phyloP scores from a whole-genome alignment of 2,329 filamentous ascomycete species.

The Phyllosticta citriasiana region DNA sequence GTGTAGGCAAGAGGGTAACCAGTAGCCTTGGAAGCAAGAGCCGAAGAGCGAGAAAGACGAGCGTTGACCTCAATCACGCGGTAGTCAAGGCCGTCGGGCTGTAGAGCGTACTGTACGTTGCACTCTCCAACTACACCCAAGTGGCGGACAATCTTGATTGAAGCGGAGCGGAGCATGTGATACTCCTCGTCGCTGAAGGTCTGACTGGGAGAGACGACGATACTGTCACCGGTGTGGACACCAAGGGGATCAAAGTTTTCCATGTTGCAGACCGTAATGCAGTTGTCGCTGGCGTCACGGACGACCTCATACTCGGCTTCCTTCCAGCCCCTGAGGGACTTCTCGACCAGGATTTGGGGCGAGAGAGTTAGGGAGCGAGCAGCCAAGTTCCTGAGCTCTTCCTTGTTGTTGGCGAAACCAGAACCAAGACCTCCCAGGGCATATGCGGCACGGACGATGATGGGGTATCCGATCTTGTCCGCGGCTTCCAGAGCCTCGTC shows the following conservation, averaged over 20 bases:
- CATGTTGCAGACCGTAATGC: constrained; percentile 98
- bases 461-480: constrained; percentile 81
- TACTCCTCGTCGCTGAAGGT: constrained; percentile 98
- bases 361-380: constrained; percentile 87
- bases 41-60: constrained; percentile 93
- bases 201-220: constrained; percentile 94
- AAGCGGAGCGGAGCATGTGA: constrained; percentile 95
- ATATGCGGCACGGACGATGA: constrained; percentile 95
- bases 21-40: constrained; percentile 93
- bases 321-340: constrained; percentile 98
- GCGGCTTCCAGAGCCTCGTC: constrained; percentile 89
- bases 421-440: constrained; percentile 92
- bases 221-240: constrained; percentile 97
- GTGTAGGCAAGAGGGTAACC: constrained; percentile 96
- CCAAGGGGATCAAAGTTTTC: constrained; percentile 97
- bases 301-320: constrained; percentile 98
- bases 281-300: constrained; percentile 94
- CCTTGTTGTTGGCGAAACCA: constrained; percentile 86
- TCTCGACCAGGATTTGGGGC: constrained; percentile 95
- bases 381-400: constrained; percentile 88
- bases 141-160: constrained; percentile 97
- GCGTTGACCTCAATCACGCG: constrained; percentile 98
- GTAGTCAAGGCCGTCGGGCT: constrained; percentile 95
- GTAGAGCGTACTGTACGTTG: constrained; percentile 95
- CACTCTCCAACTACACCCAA: constrained; percentile 96